These are phyloP conservation scores for Curvularia eragrostidis DNA, from an alignment of 2,329 filamentous ascomycete genomes.

Conservation along the genomic window DNA sequence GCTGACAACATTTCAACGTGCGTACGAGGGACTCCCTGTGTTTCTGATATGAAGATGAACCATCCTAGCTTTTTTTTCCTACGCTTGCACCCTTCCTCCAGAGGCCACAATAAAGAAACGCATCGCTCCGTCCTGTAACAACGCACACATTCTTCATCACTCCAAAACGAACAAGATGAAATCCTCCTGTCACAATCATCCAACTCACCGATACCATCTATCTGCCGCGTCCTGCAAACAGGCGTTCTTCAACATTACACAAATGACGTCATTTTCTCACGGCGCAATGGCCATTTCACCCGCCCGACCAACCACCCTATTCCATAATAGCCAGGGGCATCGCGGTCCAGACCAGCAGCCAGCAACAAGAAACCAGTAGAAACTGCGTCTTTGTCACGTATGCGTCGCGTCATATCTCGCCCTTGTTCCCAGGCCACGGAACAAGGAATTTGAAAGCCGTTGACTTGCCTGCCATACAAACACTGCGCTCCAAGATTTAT, in stretches of 20 bases:
- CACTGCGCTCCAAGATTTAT: too few relatives aligned
- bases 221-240: conserved; percentile 5
- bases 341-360: conserved; percentile 8
- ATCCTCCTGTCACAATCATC: not conserved
- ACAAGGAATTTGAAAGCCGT: not conserved
- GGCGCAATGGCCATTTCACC: conserved; percentile 20
- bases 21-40: not conserved
- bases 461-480: not conserved
- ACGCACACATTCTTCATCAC: not conserved
- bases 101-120: too few relatives aligned
- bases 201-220: not conserved
- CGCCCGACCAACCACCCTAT: conserved; percentile 26
- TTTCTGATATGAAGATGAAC: too few relatives aligned
- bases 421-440: not conserved
- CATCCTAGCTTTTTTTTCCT: too few relatives aligned
- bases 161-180: not conserved
- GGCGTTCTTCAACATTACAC: conserved; percentile 15
- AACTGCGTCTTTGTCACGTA: conserved; percentile 23
- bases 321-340: not conserved
- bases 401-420: conserved; percentile 27
- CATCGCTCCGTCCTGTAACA: not conserved
- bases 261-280: conserved; percentile 30
- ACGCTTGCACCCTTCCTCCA: too few relatives aligned
- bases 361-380: conserved; percentile 15
- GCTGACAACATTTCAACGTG: not conserved